Base-by-base conservation (phyloP, 1,139 yeast genomes). In the Saccharomyces hybrid region DNA sequence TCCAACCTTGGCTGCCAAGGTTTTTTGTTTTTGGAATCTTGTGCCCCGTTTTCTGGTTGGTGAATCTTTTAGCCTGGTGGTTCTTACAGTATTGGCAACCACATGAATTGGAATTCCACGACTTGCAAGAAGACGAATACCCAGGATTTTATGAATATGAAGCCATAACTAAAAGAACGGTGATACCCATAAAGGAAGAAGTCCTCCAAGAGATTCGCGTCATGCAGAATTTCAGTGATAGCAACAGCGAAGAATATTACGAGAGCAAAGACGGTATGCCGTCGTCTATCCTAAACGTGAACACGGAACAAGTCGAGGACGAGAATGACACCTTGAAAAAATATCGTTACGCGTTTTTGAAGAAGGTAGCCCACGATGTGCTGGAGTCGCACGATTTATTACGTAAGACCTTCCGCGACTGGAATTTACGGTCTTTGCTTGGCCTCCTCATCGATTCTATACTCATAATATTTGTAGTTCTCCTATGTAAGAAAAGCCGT, bases 21-120 rank as follows among this genome's bases (percentile, higher is more conserved):
- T 49, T 59, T 9, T 65, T 64, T 47, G 44, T 59, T 14, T 32
- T 55, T 9, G 71, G 70, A 1, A 52, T 63, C n/a, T n/a, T 65
- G 7, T 25, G 61, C 2, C 69, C 69, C 11, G 6, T 62, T 4
- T 48, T 60, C 16, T 63, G 66, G 65, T 3, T 64, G 6, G 47
- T 47, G 13, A 56, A 59, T 50, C 46, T 65, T 3, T 34, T 49
- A 9, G 20, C 61, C 9, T 65, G 57, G 51, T 5, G 61, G 1
- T 59, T 61, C 51, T 14, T 51, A 8, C 63, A 60, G 42, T 56
- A 56, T 50, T 50, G 49, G 27, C 32, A 57, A 4, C 53, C 55
- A 23, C 61, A 62, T 46, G 62, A 56, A 25, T 55, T 61, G 4
- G 34, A 47, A 1, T 58, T 57, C 38, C 51, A 56, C 9, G 49